Base-by-base conservation (phyloP, 371 early-diverging fungal species). In the Apophysomyces elegans region DNA sequence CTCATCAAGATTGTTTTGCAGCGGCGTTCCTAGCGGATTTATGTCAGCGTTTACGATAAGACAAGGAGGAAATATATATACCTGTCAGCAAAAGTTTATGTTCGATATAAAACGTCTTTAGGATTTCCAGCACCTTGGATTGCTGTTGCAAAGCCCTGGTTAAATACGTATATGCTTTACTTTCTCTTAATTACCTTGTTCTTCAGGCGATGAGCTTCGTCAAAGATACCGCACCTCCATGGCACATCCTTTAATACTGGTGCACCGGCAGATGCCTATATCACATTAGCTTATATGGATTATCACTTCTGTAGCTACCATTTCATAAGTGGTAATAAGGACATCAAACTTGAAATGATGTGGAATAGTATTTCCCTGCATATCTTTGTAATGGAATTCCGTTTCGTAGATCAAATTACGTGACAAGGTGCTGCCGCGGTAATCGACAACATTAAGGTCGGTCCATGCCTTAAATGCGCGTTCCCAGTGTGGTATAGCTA, bases 121-220 rank as follows among this genome's bases (percentile, higher is more conserved):
- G 60, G 8, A 80, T 59, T 59, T 80, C 80, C 8, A 69, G 37
- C 14, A 80, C 80, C 54, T 80, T 80, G 59, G 80, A 80, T 43
- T 77, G 69, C 62, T 65, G 56, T 12, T 21, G 32, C 56, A 5
- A 12, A 57, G 44, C 32, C 12, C 11, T 1, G 7, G 32, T 26
- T 63, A 6, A 63, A 16, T 58, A 38, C 32, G 36, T 6, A 58
- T 21, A 21, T 47, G 36, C n/a, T 3, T 6, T 12, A 32, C 6
- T 13, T 37, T n/a, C 13, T 43, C 7, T 32, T 21, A 8, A 7
- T 63, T 65, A 80, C 85, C 75, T 84, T 87, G 75, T 95, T 96
- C 74, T 99, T 99, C 37, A 99, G 77, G 56, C 95, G 84, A 76
- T 99, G 99, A 0, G 96, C 99, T 76, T 97, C 99, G 74, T 99